Evolutionary conservation across 2,329 filamentous ascomycete genomes (phyloP).

Genomic region (Diaporthe amygdali): DNA sequence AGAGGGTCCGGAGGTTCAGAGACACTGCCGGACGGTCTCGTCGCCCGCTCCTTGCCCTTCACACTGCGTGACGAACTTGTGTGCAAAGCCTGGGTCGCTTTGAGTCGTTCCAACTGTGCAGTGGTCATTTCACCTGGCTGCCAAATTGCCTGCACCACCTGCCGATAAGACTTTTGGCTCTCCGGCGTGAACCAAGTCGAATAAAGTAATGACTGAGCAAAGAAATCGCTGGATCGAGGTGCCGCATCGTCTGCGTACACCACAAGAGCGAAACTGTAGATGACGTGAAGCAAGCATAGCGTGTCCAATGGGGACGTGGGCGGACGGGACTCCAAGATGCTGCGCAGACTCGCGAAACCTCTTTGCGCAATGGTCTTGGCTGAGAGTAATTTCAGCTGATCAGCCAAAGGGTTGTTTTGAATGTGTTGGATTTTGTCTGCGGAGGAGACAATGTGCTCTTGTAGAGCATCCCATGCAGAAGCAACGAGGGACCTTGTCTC

Average conservation of each 20-base stretch:
- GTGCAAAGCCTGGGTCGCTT: conserved; percentile 25
- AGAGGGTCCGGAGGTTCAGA: conserved; percentile 42
- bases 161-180: conserved; percentile 45
- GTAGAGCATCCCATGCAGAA: conserved; percentile 50
- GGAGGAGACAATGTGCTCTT: conserved; percentile 52
- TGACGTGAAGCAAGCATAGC: conserved; percentile 57
- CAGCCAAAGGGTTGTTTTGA: conserved; percentile 46
- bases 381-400: conserved; percentile 45
- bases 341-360: conserved; percentile 48
- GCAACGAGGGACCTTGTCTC: conserved; percentile 46
- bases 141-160: conserved; percentile 54
- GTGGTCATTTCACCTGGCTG: conserved; percentile 44
- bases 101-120: conserved; percentile 35
- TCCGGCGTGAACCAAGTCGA: conserved; percentile 41
- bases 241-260: conserved; percentile 45
- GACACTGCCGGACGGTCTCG: conserved; percentile 17
- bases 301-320: conserved; percentile 47
- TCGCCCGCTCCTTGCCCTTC: conserved; percentile 50
- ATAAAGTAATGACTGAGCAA: conserved; percentile 53
- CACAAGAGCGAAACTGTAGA: conserved; percentile 55
- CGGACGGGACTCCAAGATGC: conserved; percentile 44
- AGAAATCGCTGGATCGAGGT: conserved; percentile 45
- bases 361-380: conserved; percentile 42
- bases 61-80: conserved; percentile 32
- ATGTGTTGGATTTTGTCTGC: conserved; percentile 46